phyloP scores from a whole-genome alignment of 2,329 filamentous ascomycete species.

The Penicillium sp. region DNA sequence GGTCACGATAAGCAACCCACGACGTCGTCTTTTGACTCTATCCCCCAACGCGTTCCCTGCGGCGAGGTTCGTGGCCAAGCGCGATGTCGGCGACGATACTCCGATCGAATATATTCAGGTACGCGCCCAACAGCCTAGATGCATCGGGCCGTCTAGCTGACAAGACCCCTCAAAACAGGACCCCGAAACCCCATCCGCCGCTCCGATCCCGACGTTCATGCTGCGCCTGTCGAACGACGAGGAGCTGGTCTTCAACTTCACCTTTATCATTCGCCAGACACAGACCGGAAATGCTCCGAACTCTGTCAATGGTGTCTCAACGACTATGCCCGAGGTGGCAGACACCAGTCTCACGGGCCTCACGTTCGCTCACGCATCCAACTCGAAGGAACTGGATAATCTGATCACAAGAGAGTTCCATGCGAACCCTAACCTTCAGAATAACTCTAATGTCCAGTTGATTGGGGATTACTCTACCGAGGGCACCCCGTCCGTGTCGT shows the following conservation, averaged over 20 bases:
- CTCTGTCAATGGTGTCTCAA: conserved; percentile 44
- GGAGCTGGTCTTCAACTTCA: conserved; percentile 86
- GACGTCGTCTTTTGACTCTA: conserved; percentile 67
- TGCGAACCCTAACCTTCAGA: conserved; percentile 92
- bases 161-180: conserved; percentile 52
- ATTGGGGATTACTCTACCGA: conserved; percentile 84
- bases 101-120: conserved; percentile 91
- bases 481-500: conserved; percentile 73
- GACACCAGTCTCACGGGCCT: conserved; percentile 80
- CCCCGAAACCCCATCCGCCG: conserved; percentile 53
- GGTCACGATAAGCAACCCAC: conserved; percentile 69
- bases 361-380: conserved; percentile 86
- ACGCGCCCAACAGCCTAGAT: conserved; percentile 19
- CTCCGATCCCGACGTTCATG: conserved; percentile 59
- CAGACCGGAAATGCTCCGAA: conserved; percentile 44
- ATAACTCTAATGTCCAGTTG: conserved; percentile 88
- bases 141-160: conserved; percentile 3
- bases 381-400: conserved; percentile 77
- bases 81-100: conserved; percentile 62
- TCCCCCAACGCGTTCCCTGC: conserved; percentile 82
- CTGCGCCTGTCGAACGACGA: conserved; percentile 83
- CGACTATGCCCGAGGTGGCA: conserved; percentile 41
- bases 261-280: conserved; percentile 63
- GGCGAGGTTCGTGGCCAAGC: conserved; percentile 62
- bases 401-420: conserved; percentile 92